phyloP scores from a whole-genome alignment of 257 asterid genomes.

The Anisodus acutangulus region DNA sequence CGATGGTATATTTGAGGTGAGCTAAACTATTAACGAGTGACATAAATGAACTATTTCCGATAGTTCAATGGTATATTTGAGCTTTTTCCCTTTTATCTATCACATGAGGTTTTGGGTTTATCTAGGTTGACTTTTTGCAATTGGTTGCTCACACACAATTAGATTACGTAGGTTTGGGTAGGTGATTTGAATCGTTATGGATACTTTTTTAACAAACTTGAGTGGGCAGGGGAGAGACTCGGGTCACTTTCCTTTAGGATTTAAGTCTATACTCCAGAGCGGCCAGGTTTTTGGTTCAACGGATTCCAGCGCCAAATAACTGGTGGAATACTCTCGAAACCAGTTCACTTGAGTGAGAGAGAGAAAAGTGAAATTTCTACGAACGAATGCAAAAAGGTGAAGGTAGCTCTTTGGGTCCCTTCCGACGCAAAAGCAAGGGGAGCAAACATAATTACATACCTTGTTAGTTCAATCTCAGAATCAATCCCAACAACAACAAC shows the following conservation, averaged over 20 bases:
- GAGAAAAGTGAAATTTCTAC: neutral
- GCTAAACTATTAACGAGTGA: too few relatives aligned
- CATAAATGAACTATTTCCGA: too few relatives aligned
- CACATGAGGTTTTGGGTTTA: neutral
- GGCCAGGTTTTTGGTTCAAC: neutral
- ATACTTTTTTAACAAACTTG: neutral
- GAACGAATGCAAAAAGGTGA: slow-evolving; percentile 27
- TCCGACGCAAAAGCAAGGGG: slow-evolving; percentile 25
- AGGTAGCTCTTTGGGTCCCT: slow-evolving; percentile 31
- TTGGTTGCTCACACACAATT: neutral
- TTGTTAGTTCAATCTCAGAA: neutral
- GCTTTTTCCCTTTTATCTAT: neutral
- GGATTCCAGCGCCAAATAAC: neutral
- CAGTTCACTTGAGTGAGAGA: slow-evolving; percentile 25
- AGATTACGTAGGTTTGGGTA: neutral
- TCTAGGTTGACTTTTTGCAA: neutral
- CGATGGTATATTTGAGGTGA: too few relatives aligned
- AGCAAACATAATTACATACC: slow-evolving; percentile 13
- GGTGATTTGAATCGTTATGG: neutral
- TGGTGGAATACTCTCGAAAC: slow-evolving; percentile 23
- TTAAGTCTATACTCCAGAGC: neutral
- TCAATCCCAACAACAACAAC: too few relatives aligned
- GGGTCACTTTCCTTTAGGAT: neutral
- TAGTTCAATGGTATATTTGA: too few relatives aligned
- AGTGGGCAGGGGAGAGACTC: neutral